These are phyloP conservation scores for Vicia villosa DNA, from an alignment of 306 rosid species.

Conservation along the genomic window DNA sequence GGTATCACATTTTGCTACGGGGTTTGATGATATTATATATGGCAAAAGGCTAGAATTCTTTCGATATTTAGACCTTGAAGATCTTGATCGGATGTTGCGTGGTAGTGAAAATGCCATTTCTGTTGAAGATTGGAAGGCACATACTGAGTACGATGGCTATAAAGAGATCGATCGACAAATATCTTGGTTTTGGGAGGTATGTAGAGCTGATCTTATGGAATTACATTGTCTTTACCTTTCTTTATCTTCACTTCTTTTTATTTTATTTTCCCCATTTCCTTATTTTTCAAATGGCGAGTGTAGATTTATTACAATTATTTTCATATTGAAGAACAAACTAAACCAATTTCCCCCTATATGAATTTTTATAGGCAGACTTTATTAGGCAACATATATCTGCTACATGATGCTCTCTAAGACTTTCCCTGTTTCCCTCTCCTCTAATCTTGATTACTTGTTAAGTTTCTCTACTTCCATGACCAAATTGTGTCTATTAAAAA, in stretches of 20 bases:
- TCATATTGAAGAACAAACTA: constrained; percentile 1
- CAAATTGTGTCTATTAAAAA: neutral
- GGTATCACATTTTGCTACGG: constrained; percentile 70
- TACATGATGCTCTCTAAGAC: neutral
- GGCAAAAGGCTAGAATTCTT: constrained; percentile 47
- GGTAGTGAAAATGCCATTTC: constrained; percentile 70
- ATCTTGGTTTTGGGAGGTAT: constrained; percentile 94
- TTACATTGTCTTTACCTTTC: neutral
- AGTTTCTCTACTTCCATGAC: neutral
- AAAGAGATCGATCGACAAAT: constrained; percentile 74
- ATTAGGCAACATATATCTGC: neutral
- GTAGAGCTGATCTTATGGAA: constrained; percentile 36
- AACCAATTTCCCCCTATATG: neutral
- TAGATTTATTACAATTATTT: neutral
- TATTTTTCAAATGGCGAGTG: neutral
- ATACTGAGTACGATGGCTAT: constrained; percentile 78
- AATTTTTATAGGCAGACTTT: neutral
- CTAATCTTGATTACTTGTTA: neutral
- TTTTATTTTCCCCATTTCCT: neutral
- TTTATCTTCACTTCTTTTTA: neutral
- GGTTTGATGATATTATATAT: constrained; percentile 73
- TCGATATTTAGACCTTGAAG: constrained; percentile 67
- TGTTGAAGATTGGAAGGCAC: constrained; percentile 89
- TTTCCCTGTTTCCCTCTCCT: neutral
- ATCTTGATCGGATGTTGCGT: constrained; percentile 84